Evolutionary conservation across 345 rosid species (phyloP).

Genomic region (Conringia planisiliqua): DNA sequence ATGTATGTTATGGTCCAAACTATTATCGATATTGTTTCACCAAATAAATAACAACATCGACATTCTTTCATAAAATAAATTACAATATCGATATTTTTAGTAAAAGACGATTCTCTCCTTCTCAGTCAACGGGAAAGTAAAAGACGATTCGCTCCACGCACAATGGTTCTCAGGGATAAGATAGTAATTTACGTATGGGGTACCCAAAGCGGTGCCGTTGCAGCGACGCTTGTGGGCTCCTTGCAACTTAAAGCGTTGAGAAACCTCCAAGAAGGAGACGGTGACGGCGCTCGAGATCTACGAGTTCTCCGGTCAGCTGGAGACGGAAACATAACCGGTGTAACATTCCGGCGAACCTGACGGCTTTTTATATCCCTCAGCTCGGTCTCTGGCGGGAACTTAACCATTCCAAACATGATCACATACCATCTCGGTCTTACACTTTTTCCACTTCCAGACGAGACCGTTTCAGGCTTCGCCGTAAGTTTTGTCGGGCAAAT

Average conservation of each 20-base stretch:
- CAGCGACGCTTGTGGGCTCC: slow-evolving; percentile 51
- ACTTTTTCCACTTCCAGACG: slow-evolving; percentile 4
- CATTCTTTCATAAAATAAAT: slow-evolving; percentile 7
- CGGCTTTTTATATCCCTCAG: slow-evolving; percentile 65
- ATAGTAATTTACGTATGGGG: slow-evolving; percentile 26
- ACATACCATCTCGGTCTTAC: slow-evolving; percentile 60
- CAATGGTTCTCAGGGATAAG: background rate
- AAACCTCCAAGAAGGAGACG: slow-evolving; percentile 45
- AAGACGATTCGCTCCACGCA: background rate
- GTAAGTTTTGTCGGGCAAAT: background rate
- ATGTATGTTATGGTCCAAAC: background rate
- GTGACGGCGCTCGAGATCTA: slow-evolving; percentile 24
- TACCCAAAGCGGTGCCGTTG: slow-evolving; percentile 47
- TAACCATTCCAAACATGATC: slow-evolving; percentile 59
- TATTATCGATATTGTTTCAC: slow-evolving; percentile 5
- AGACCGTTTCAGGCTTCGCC: background rate
- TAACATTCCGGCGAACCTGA: slow-evolving; percentile 52
- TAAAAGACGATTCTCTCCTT: slow-evolving; percentile 2
- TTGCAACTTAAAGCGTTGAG: slow-evolving; percentile 67
- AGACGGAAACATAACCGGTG: slow-evolving; percentile 40
- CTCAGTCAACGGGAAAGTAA: background rate
- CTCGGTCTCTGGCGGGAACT: slow-evolving; percentile 59
- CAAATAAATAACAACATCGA: slow-evolving; percentile 21
- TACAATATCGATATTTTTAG: slow-evolving; percentile 1
- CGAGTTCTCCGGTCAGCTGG: slow-evolving; percentile 34